Evolutionary conservation across 345 rosid species (phyloP), one percentile per base, ranked within the genome.

Genomic region (Pistacia atlantica): DNA sequence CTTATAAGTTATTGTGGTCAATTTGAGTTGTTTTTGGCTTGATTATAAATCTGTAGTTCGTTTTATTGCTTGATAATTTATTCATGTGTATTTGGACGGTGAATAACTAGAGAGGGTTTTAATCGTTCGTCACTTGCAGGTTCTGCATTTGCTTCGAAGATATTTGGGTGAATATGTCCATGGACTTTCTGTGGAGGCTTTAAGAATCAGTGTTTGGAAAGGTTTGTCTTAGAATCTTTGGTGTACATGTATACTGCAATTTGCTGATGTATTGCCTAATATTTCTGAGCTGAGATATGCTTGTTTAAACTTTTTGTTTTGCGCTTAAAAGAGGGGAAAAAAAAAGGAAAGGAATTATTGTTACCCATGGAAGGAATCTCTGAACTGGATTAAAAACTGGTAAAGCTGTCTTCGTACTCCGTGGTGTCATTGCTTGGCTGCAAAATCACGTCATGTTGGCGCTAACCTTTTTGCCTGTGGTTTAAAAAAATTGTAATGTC

Each of bases 121-220:
- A n/a, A 57, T 71, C 16, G 13, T 56, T 72, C 16, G 75, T 16
- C 79, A 74, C 12, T 76, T 81, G 78, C 87, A 93, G 99, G 99
- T 96, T 81, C 74, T 96, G 72, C 98, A 91, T 83, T 86, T 96
- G 95, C 99, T 96, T 83, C 97, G 95, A 81, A 91, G 87, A 84
- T 96, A 96, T 83, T 86, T 96, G 85, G 98, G 99, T 17, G 98
- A 96, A 80, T 93, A 96, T 79, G 99, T 96, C 56, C 93, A 93
- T 42, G 99, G 97, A 73, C 98, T 96, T 70, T 96, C 99, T 1
- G 82, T 76, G 14, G 99, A 96, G 87, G 97, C 97, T 77, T 80
- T 96, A 83, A 81, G 95, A 78, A 96, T 96, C 84, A 93, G 99
- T 82, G 98, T 96, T 71, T 96, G 99, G 99, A 96, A 92, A 88